Conservation (phyloP, 73 alveolate genomes). For the Tetrahymena malaccensis region DNA sequence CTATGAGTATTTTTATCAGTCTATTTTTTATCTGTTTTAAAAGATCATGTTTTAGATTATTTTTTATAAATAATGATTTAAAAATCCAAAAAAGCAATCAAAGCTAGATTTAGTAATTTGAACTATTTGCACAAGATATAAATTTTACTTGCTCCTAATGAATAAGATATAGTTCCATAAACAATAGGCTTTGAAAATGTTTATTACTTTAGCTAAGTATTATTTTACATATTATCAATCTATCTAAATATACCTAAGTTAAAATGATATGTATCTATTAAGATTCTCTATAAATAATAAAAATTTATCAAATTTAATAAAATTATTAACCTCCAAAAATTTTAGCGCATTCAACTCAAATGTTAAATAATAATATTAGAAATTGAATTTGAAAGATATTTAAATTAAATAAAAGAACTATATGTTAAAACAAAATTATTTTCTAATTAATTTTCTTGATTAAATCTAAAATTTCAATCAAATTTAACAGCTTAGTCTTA, state of each 20-base stretch:
- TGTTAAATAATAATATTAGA: too few species aligned
- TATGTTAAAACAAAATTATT: too few species aligned
- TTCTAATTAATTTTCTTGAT: too few species aligned
- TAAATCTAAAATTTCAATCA: too few species aligned
- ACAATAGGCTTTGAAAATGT: constrained; percentile 60
- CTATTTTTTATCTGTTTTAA: constrained; percentile 49
- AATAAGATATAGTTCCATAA: constrained; percentile 84
- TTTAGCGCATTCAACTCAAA: not conserved
- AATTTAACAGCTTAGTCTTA: too few species aligned
- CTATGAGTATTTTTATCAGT: constrained; percentile 73
- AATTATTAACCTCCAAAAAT: not conserved
- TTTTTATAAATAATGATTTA: too few species aligned
- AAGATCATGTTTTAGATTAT: too few species aligned
- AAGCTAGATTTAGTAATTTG: too few species aligned
- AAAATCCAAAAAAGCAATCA: too few species aligned
- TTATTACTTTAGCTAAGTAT: not conserved
- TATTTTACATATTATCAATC: not conserved
- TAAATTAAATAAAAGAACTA: too few species aligned
- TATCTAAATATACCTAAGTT: not conserved
- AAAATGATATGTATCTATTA: not conserved
- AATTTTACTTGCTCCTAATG: constrained; percentile 50
- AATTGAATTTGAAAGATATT: too few species aligned
- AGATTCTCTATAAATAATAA: not conserved
- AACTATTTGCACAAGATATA: not conserved
- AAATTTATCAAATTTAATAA: not conserved